phyloP scores from a whole-genome alignment of 23 red algal species.

The Gracilariopsis chorda region DNA sequence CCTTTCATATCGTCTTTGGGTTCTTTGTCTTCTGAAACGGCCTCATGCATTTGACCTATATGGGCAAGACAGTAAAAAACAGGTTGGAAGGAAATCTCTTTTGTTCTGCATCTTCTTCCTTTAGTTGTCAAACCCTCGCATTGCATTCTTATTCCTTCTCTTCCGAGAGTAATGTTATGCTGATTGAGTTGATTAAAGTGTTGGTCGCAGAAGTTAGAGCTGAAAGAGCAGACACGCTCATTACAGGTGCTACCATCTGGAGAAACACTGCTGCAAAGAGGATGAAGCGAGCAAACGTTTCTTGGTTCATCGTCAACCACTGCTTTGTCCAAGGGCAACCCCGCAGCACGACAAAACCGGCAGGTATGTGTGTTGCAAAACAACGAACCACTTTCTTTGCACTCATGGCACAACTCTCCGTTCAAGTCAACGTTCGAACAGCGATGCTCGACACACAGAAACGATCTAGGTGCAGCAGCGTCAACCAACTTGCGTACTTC shows the following conservation, averaged over 20 bases:
- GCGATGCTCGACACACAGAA: background rate
- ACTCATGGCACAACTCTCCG: background rate
- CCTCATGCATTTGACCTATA: background rate
- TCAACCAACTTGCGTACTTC: background rate
- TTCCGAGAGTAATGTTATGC: background rate
- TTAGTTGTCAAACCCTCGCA: slow-evolving; percentile 19
- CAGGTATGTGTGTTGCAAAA: background rate
- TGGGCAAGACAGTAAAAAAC: slow-evolving; percentile 3
- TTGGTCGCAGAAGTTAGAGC: slow-evolving; percentile 1
- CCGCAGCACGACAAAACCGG: background rate
- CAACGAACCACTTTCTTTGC: background rate
- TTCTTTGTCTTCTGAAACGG: background rate
- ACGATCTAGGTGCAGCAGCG: background rate
- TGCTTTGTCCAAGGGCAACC: background rate
- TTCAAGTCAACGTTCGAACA: background rate
- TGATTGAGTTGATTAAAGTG: background rate
- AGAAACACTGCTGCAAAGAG: background rate
- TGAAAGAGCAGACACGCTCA: background rate
- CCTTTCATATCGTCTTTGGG: too few species aligned
- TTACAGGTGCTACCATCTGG: background rate
- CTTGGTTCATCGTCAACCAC: background rate
- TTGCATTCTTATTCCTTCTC: background rate
- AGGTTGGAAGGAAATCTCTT: background rate
- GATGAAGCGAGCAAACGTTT: slow-evolving; percentile 25
- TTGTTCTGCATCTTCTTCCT: slow-evolving; percentile 6